These are phyloP conservation scores for Cadophora gregata DNA, from an alignment of 2,329 filamentous ascomycete genomes.

Conservation along the genomic window DNA sequence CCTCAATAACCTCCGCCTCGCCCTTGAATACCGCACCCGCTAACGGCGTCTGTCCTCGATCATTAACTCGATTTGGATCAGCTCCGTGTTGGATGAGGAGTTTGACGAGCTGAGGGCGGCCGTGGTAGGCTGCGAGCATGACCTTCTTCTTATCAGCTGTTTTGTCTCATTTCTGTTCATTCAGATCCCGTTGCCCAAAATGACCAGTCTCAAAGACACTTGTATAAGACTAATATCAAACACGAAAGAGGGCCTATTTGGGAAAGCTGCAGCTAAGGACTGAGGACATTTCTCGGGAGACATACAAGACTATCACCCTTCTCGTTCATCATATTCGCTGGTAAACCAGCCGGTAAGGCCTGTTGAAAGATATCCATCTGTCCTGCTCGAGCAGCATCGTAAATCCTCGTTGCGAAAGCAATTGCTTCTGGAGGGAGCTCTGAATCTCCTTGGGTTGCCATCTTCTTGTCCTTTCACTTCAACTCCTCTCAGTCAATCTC, in stretches of 20 bases:
- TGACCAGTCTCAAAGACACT: not conserved
- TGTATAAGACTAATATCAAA: too few relatives aligned
- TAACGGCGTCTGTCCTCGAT: slow-evolving; percentile 70
- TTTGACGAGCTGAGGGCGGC: slow-evolving; percentile 64
- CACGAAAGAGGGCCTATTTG: not conserved
- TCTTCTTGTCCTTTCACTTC: not conserved
- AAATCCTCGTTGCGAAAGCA: slow-evolving; percentile 69
- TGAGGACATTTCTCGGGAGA: not conserved
- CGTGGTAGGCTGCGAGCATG: slow-evolving; percentile 76
- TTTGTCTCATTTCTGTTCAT: not conserved
- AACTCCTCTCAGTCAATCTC: not conserved
- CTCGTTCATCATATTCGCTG: slow-evolving; percentile 73
- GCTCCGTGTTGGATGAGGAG: slow-evolving; percentile 67
- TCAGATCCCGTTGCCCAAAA: too few relatives aligned
- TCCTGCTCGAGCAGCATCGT: slow-evolving; percentile 68
- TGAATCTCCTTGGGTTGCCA: slow-evolving; percentile 9
- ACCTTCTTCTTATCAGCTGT: slow-evolving; percentile 50
- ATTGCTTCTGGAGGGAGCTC: slow-evolving; percentile 66
- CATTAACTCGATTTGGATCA: slow-evolving; percentile 72
- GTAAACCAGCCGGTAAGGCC: slow-evolving; percentile 69
- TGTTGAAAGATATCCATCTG: slow-evolving; percentile 63
- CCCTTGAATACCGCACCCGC: slow-evolving; percentile 78
- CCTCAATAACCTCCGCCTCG: slow-evolving; percentile 67
- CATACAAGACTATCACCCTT: slow-evolving; percentile 73
- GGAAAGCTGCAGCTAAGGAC: not conserved